These are phyloP conservation scores for Yamadazyma dendronema DNA, from an alignment of 1,139 yeast genomes.

Conservation along the genomic window DNA sequence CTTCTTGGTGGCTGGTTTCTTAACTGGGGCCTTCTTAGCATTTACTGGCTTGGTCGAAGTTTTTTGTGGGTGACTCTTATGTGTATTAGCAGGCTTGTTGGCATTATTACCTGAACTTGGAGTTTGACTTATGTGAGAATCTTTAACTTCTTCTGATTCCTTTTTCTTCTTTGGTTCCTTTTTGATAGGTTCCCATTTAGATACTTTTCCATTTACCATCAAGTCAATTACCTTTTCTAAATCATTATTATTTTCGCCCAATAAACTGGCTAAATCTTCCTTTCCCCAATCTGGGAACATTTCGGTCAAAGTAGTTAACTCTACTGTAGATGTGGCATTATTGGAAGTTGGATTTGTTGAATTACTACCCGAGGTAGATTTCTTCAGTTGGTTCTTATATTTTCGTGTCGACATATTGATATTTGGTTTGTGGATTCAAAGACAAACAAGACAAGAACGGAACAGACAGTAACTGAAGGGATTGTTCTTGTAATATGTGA, in stretches of 20 bases:
- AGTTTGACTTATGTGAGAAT: slow-evolving; percentile 1
- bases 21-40: slow-evolving; percentile 10
- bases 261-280: slow-evolving; percentile 76
- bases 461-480: neutral
- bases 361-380: slow-evolving; percentile 19
- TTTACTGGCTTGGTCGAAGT: neutral
- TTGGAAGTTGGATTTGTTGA: slow-evolving; percentile 15
- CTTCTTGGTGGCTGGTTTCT: slow-evolving; percentile 8
- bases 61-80: slow-evolving; percentile 4
- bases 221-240: slow-evolving; percentile 80
- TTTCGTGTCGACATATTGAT: slow-evolving; percentile 38
- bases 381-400: slow-evolving; percentile 47
- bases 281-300: slow-evolving; percentile 94
- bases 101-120: slow-evolving; percentile 3
- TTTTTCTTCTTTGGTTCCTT: slow-evolving; percentile 49
- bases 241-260: slow-evolving; percentile 70
- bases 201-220: slow-evolving; percentile 77
- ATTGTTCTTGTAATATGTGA: slow-evolving; percentile 1
- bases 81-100: neutral
- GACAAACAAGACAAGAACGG: neutral
- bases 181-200: slow-evolving; percentile 58
- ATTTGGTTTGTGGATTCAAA: neutral
- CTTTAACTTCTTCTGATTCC: slow-evolving; percentile 19
- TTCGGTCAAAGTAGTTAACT: slow-evolving; percentile 66
- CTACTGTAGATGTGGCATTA: slow-evolving; percentile 10